A percentile compares a stretch with the other conserved stretches of the same genome.
Conservation (phyloP, 163 green algal species). For the Picocystis sp. region DNA sequence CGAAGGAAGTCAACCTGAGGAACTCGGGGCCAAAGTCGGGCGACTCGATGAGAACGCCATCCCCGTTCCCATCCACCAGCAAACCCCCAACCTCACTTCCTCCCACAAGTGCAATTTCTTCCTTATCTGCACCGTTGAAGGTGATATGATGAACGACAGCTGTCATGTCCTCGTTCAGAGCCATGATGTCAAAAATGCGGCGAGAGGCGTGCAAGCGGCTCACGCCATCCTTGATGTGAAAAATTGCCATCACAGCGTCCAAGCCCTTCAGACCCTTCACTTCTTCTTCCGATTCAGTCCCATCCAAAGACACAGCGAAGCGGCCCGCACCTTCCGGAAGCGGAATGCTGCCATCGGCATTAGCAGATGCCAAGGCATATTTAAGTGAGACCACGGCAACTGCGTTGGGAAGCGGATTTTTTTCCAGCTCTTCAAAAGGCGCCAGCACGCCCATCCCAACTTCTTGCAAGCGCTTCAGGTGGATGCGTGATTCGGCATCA, state of each 20-base stretch:
- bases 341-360: slow-evolving; percentile 9
- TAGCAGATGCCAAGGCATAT: slow-evolving; percentile 25
- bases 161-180: slow-evolving; percentile 29
- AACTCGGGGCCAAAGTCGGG: slow-evolving; percentile 58
- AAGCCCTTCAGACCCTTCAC: slow-evolving; percentile 38
- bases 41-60: slow-evolving; percentile 77
- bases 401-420: slow-evolving; percentile 51
- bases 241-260: slow-evolving; percentile 12
- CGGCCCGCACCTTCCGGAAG: slow-evolving; percentile 43
- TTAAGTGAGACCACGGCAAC: slow-evolving; percentile 67
- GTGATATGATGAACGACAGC: slow-evolving; percentile 79
- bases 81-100: slow-evolving; percentile 65
- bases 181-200: slow-evolving; percentile 76
- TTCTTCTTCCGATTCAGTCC: slow-evolving; percentile 66
- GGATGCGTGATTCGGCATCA: slow-evolving; percentile 44
- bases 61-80: slow-evolving; percentile 86
- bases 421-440: slow-evolving; percentile 41
- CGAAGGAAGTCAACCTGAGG: slow-evolving; percentile 82
- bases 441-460: slow-evolving; percentile 73
- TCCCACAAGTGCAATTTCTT: slow-evolving; percentile 64
- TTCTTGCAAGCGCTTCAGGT: slow-evolving; percentile 66
- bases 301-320: slow-evolving; percentile 59
- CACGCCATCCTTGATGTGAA: slow-evolving; percentile 19
- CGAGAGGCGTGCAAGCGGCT: slow-evolving; percentile 62
- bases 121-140: slow-evolving; percentile 36